phyloP scores from a whole-genome alignment of 2,329 filamentous ascomycete genomes.

The Metarhizium album region DNA sequence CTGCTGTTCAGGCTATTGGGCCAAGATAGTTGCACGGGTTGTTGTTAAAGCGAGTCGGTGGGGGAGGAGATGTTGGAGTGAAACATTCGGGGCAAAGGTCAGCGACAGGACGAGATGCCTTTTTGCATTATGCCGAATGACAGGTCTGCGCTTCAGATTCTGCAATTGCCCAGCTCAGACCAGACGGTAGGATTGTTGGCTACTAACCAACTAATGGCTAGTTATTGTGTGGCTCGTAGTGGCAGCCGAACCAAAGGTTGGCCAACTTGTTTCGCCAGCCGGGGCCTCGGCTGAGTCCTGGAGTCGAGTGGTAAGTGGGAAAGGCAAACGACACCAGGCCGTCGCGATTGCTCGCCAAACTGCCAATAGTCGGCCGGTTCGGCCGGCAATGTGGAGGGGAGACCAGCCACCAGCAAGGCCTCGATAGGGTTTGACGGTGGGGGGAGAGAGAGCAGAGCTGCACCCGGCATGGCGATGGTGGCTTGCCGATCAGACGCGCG shows the following conservation, averaged over 20 bases:
- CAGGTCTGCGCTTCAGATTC: not conserved
- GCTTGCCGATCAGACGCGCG: too few relatives aligned
- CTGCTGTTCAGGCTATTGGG: not conserved
- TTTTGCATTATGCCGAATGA: not conserved
- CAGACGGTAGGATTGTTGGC: not conserved
- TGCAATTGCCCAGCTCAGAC: not conserved
- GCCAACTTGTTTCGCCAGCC: not conserved
- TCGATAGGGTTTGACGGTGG: not conserved
- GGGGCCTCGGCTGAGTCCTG: not conserved
- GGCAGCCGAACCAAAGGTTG: not conserved
- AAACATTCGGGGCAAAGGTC: conserved; percentile 8
- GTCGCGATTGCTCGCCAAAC: not conserved
- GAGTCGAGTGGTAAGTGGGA: too few relatives aligned
- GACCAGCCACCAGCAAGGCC: not conserved
- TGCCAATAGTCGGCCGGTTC: not conserved
- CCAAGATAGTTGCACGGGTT: conserved; percentile 1
- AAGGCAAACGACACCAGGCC: not conserved
- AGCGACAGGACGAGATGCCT: conserved; percentile 3
- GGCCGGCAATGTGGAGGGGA: not conserved
- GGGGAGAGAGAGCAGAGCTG: too few relatives aligned
- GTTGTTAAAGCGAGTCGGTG: conserved; percentile 1
- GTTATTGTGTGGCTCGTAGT: too few relatives aligned
- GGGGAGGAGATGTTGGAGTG: not conserved
- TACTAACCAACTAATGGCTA: not conserved
- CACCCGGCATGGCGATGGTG: too few relatives aligned